Base-by-base conservation (phyloP, 1,284 basidiomycete genomes). In the Phlebopus sp. region DNA sequence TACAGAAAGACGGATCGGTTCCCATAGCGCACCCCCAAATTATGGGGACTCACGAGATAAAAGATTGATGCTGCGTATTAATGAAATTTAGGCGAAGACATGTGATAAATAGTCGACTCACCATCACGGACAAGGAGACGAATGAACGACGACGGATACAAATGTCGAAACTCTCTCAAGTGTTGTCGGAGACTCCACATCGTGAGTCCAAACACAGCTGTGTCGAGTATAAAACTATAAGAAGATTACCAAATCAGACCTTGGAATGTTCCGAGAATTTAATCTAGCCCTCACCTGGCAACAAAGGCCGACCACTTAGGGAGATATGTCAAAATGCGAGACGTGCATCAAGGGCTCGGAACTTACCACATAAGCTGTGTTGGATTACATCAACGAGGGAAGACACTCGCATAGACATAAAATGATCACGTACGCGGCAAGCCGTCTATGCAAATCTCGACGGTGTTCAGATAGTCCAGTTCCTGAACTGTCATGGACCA, bases 11-110 rank as follows among this genome's bases (percentile, higher is more conserved):
- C 27, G 27, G 27, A 29, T 29, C 27, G 27, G 2, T 29, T 29
- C 27, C 2, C 27, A 9, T 11, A 29, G 27, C 4, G 9, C 8
- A 25, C 8, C n/a, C 21, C 21, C 21, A 23, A 8, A 11, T 8
- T 29, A 29, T 11, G 9, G 27, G 8, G 8, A 29, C 27, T 29
- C 27, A 34, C 36, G 5, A 45, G 23, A 21, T 41, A 53, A 18
- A 55, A 55, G 0, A 42, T 23, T 7, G 31, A n/a, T 13, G 50
- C 54, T 55, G 18, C 17, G n/a, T 18, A n/a, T 27, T n/a, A n/a
- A n/a, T 30, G 6, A 19, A 2, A 36, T 2, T 8, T 10, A 19
- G 23, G 2, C 11, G 17, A 30, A 13, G 15, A 23, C n/a, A 5
- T 19, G 21, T 8, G 11, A 40, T 7, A 8, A 13, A 6, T 17